Evolutionary conservation across 164 flowering plant species (phyloP).

Genomic region (Akebia trifoliata): DNA sequence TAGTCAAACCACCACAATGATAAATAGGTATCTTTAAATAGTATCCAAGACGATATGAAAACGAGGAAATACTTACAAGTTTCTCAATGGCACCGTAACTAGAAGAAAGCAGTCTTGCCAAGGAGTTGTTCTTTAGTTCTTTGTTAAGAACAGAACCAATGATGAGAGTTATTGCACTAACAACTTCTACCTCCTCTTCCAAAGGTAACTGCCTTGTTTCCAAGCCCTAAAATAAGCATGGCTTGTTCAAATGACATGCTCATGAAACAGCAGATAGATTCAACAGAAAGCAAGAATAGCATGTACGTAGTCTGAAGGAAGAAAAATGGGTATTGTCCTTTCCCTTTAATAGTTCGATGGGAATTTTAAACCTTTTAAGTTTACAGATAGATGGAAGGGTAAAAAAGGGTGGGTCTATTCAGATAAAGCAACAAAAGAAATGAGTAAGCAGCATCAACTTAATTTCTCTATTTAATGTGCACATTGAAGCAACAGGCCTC

Average conservation of each 20-base stretch:
- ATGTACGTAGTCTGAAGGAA: background rate
- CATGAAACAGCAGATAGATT: background rate
- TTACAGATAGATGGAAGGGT: no score
- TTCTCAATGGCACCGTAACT: slow-evolving; percentile 68
- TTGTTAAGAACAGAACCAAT: slow-evolving; percentile 59
- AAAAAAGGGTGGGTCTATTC: background rate
- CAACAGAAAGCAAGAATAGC: background rate
- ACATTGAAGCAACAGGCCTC: no score
- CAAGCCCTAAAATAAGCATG: slow-evolving; percentile 45
- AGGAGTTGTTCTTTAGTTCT: slow-evolving; percentile 59
- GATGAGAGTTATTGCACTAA: slow-evolving; percentile 65
- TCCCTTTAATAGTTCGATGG: background rate
- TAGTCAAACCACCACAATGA: background rate
- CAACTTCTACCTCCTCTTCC: slow-evolving; percentile 85
- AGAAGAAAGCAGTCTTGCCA: slow-evolving; percentile 70
- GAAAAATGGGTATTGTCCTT: background rate
- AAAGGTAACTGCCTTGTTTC: slow-evolving; percentile 61
- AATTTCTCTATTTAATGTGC: no score
- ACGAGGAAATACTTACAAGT: slow-evolving; percentile 49
- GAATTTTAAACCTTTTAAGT: background rate
- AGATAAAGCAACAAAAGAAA: background rate
- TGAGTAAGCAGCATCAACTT: no score
- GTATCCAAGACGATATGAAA: background rate
- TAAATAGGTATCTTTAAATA: background rate
- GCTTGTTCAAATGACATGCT: background rate